Evolutionary conservation across 176 grass and related monocot species (phyloP), one percentile per base, ranked within the genome.

Genomic region (Elymus sibiricus): DNA sequence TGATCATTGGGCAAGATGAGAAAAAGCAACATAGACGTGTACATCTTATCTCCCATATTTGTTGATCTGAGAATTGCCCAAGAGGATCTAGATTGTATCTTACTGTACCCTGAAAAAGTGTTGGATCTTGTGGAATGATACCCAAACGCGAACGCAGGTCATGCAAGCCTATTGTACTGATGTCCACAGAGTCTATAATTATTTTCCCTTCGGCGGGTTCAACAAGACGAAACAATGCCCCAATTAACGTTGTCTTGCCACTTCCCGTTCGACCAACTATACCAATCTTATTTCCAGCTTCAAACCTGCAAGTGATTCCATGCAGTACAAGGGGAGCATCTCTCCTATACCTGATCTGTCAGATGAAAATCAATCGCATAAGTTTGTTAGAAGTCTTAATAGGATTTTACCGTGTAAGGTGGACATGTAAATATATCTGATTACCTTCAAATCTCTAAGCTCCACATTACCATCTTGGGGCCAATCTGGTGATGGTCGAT

Each of bases 41-140:
- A 14, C 53, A 39, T 25, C 37, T 76, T 91, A 98, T 93, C 90
- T 98, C 88, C 96, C 90, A 95, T 90, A 98, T 95, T 87, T 95
- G 78, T 55, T 91, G 76, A 64, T 98, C 96, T 3, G 92, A 82
- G 76, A 91, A 94, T 70, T 92, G 79, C 8, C 86, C 90, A 37
- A 94, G 85, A 56, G 94, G 96, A 43, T 98, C 94, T 27, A 98
- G 86, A 78, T 98, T 98, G 77, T 92, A 95, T 90, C 93, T 92
- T 74, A 95, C 85, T 19, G 91, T 89, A 56, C 96, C 96, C 71
- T 91, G 78, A 86, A 98, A 98, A 39, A 98, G 93, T 26, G 94
- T 98, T 10, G 96, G 96, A 82, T 98, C 96, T 89, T 98, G 96
- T n/a, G 96, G 96, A 89, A 98, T 98, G 79, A 98, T 92, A 77